A percentile compares a stretch with the other conserved stretches of the same genome.
Evolutionary conservation across 306 rosid genomes (phyloP).

Genomic region (Malus sylvestris): DNA sequence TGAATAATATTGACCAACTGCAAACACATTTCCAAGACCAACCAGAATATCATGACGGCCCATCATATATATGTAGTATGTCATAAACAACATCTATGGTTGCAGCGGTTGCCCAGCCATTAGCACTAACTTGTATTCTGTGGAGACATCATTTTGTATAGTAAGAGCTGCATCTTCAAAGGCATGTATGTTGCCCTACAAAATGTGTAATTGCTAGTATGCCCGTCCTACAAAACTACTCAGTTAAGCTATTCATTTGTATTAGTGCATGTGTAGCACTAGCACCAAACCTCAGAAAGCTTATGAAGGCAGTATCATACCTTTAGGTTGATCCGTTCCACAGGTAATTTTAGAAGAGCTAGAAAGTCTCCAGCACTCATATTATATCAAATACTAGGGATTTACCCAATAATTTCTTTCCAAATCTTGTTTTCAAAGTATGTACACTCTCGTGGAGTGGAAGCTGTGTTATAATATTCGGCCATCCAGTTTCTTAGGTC

Average conservation of each 20-base stretch:
- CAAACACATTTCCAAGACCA: slow-evolving; percentile 47
- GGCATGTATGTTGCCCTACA: background rate
- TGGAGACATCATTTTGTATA: slow-evolving; percentile 3
- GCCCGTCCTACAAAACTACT: background rate
- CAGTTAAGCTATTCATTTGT: background rate
- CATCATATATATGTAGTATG: slow-evolving; percentile 67
- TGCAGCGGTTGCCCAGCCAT: slow-evolving; percentile 62
- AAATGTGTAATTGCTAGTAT: background rate
- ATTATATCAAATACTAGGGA: slow-evolving; percentile 57
- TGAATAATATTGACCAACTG: slow-evolving; percentile 35
- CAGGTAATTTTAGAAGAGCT: slow-evolving; percentile 47
- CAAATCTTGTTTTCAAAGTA: slow-evolving; percentile 37
- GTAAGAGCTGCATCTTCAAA: background rate
- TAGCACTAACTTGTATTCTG: slow-evolving; percentile 55
- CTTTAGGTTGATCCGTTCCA: slow-evolving; percentile 50
- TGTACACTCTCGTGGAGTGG: slow-evolving; percentile 35
- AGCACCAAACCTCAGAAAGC: background rate
- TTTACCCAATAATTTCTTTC: slow-evolving; percentile 31
- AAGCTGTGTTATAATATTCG: slow-evolving; percentile 37
- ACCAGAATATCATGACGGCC: slow-evolving; percentile 60
- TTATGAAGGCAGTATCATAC: slow-evolving; percentile 6
- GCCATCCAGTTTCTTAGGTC: slow-evolving; percentile 27
- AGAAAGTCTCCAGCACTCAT: slow-evolving; percentile 70
- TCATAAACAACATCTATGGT: slow-evolving; percentile 51
- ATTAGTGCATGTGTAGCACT: background rate